Conservation (phyloP, 768 basidiomycete genomes). For the Pulveroboletus sp. region DNA sequence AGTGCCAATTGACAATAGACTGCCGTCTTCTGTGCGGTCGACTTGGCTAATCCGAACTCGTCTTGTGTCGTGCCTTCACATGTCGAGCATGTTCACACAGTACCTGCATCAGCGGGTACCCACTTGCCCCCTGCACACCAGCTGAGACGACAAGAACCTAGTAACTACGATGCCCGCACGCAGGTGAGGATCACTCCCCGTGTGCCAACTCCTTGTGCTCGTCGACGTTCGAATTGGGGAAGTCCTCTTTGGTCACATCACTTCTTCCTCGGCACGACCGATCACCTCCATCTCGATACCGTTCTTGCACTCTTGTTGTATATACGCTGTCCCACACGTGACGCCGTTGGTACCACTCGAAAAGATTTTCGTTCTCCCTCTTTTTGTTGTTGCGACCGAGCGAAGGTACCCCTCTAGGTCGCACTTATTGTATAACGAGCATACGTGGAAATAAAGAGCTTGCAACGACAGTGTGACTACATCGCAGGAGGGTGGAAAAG, state of each 20-base stretch:
- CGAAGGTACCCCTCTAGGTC: background rate
- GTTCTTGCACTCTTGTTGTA: too few species aligned
- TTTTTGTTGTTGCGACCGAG: too few species aligned
- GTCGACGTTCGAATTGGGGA: too few species aligned
- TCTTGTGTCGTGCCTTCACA: background rate
- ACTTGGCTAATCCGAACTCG: background rate
- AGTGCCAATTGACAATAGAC: too few species aligned
- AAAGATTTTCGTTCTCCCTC: too few species aligned
- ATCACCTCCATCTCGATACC: too few species aligned
- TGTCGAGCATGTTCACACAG: slow-evolving; percentile 1
- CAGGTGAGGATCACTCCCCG: background rate
- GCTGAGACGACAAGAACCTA: background rate
- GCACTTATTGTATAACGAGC: background rate
- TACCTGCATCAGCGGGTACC: slow-evolving; percentile 1
- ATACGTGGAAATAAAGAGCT: background rate
- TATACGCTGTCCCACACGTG: too few species aligned
- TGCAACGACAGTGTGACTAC: background rate
- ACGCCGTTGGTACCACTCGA: too few species aligned
- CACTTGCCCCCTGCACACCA: background rate
- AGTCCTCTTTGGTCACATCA: too few species aligned
- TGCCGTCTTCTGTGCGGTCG: background rate
- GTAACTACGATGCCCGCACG: background rate
- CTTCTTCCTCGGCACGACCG: too few species aligned
- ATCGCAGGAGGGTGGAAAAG: background rate
- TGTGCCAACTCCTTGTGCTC: background rate